A percentile compares a stretch with the other conserved stretches of the same genome.
Evolutionary conservation across 129 eudicot genomes (phyloP).

Genomic region (Pseudognaphalium luteoalbum): DNA sequence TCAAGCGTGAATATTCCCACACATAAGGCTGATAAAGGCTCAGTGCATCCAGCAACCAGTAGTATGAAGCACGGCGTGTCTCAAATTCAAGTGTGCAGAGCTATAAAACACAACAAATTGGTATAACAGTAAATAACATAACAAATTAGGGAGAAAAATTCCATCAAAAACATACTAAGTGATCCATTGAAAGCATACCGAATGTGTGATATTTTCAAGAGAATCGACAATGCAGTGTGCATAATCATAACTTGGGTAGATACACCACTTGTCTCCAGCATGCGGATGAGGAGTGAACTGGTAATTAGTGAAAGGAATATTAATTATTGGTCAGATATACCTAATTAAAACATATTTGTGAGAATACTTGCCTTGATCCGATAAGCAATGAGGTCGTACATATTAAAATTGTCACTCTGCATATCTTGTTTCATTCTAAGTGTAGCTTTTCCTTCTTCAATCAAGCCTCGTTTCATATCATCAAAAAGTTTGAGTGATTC

Average conservation of each 20-base stretch:
- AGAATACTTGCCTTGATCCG: slow-evolving; percentile 78
- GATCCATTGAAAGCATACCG: slow-evolving; percentile 46
- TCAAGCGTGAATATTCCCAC: slow-evolving; percentile 88
- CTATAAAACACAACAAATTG: slow-evolving; percentile 39
- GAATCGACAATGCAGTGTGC: slow-evolving; percentile 98
- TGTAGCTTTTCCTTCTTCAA: slow-evolving; percentile 97
- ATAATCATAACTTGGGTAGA: slow-evolving; percentile 95
- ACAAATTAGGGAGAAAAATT: not conserved
- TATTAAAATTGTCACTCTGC: slow-evolving; percentile 90
- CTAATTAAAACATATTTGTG: not conserved
- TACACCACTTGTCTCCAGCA: slow-evolving; percentile 97
- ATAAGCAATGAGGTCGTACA: slow-evolving; percentile 96
- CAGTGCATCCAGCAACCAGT: slow-evolving; percentile 86
- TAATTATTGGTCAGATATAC: not conserved
- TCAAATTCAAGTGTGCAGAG: slow-evolving; percentile 95
- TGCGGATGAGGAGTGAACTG: slow-evolving; percentile 97
- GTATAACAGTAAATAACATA: slow-evolving; percentile 5
- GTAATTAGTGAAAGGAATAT: slow-evolving; percentile 20
- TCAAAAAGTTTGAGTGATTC: slow-evolving; percentile 77
- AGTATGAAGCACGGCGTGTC: slow-evolving; percentile 92
- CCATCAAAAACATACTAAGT: not conserved
- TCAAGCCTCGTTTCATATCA: slow-evolving; percentile 81
- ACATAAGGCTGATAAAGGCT: slow-evolving; percentile 88
- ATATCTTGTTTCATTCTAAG: slow-evolving; percentile 95
- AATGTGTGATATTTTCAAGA: slow-evolving; percentile 90